These are phyloP conservation scores for Sphaerulina vaccinii DNA, from an alignment of 2,329 filamentous ascomycete genomes.

Conservation along the genomic window DNA sequence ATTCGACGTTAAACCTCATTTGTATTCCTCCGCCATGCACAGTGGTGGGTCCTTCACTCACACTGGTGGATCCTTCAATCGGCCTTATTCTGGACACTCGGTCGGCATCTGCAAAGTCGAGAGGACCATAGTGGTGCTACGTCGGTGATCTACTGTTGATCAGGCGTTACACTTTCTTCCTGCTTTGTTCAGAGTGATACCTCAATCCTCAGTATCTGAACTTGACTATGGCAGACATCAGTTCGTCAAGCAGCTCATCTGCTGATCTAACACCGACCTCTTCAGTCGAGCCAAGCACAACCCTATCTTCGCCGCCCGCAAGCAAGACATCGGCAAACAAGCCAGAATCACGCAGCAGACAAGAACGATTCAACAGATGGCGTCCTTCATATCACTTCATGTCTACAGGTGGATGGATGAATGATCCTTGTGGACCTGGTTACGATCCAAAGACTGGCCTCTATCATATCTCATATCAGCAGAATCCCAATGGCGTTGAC, in stretches of 20 bases:
- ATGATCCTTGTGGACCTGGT: constrained; percentile 45
- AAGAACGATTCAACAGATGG: constrained; percentile 22
- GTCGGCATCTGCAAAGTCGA: too few species aligned
- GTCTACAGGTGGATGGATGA: constrained; percentile 44
- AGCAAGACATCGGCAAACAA: not conserved
- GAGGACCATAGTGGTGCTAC: too few species aligned
- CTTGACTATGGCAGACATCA: constrained; percentile 8
- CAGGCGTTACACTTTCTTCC: not conserved
- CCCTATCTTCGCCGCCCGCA: constrained; percentile 1
- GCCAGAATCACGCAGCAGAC: constrained; percentile 7
- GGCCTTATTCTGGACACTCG: too few species aligned
- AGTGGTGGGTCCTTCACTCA: too few species aligned
- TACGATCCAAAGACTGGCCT: constrained; percentile 42
- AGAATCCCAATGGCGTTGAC: constrained; percentile 44
- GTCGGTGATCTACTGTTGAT: too few species aligned
- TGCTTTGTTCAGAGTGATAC: not conserved
- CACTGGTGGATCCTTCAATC: too few species aligned
- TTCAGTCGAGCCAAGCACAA: constrained; percentile 6
- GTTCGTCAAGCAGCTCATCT: constrained; percentile 10
- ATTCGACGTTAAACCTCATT: too few species aligned
- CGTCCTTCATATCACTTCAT: constrained; percentile 39
- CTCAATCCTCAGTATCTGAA: not conserved
- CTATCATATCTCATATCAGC: constrained; percentile 47
- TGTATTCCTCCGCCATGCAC: too few species aligned
- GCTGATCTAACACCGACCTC: constrained; percentile 9